phyloP scores from a whole-genome alignment of 306 rosid species.

The Castanea sativa region DNA sequence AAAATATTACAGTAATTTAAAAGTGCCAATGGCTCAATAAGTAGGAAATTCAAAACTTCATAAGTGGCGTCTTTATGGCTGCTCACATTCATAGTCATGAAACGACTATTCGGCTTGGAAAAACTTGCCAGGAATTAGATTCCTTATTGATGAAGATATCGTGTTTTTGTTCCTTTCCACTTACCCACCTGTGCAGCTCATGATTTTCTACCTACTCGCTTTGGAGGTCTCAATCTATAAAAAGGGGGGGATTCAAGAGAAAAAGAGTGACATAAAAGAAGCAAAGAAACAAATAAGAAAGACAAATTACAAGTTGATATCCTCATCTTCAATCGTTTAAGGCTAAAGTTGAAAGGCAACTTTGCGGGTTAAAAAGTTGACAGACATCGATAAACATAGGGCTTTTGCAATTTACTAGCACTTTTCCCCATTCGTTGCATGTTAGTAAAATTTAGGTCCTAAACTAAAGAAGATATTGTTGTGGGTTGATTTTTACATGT shows the following conservation, averaged over 20 bases:
- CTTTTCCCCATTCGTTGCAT: neutral
- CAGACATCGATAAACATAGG: slow-evolving; percentile 52
- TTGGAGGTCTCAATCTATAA: slow-evolving; percentile 47
- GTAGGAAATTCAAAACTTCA: too few relatives aligned
- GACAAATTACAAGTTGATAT: slow-evolving; percentile 38
- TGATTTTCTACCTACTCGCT: slow-evolving; percentile 31
- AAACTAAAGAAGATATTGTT: neutral
- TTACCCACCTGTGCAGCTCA: slow-evolving; percentile 12
- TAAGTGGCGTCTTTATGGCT: too few relatives aligned
- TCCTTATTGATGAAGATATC: slow-evolving; percentile 56
- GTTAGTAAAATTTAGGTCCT: neutral
- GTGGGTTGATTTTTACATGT: too few relatives aligned
- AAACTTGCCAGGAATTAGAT: slow-evolving; percentile 23
- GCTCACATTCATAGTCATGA: neutral
- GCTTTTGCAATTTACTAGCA: slow-evolving; percentile 6
- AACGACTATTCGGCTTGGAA: neutral
- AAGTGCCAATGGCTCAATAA: too few relatives aligned
- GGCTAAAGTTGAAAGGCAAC: slow-evolving; percentile 57
- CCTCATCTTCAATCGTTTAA: slow-evolving; percentile 35
- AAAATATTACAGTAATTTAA: too few relatives aligned
- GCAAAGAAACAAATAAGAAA: slow-evolving; percentile 39
- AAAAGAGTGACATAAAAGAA: slow-evolving; percentile 21
- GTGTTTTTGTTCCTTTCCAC: neutral
- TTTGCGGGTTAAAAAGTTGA: slow-evolving; percentile 43
- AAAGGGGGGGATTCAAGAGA: slow-evolving; percentile 28